phyloP scores from a whole-genome alignment of 176 grass and related monocot genomes.

The Chrysopogon serrulatus region DNA sequence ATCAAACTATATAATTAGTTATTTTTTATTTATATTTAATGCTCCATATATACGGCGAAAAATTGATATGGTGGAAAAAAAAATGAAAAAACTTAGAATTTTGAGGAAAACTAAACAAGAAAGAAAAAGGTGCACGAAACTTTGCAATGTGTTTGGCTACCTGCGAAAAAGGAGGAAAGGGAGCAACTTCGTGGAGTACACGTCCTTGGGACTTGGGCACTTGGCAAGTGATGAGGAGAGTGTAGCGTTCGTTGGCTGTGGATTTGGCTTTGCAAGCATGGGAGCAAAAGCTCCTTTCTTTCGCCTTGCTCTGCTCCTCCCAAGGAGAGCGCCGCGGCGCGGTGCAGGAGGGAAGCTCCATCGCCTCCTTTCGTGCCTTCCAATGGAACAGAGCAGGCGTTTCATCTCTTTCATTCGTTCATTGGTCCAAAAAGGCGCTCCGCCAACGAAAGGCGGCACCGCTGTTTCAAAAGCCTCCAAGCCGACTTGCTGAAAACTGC shows the following conservation, averaged over 20 bases:
- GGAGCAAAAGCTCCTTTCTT: not conserved
- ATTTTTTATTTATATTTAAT: no score
- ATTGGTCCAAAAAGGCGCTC: not conserved
- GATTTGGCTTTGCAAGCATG: constrained; percentile 4
- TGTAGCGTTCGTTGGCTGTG: no score
- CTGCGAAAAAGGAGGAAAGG: not conserved
- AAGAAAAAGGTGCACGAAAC: not conserved
- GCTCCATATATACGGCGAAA: no score
- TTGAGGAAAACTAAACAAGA: no score
- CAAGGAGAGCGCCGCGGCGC: not conserved
- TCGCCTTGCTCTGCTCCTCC: not conserved
- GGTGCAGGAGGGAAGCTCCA: constrained; percentile 13
- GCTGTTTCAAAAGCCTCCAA: not conserved
- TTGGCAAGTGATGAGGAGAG: no score
- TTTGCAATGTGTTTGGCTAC: not conserved
- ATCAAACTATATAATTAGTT: no score
- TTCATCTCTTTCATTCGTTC: not conserved
- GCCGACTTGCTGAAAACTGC: not conserved
- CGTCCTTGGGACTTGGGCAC: not conserved
- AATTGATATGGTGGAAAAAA: no score
- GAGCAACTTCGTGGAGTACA: constrained; percentile 29
- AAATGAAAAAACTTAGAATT: no score
- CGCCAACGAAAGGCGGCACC: not conserved
- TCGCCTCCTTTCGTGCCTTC: not conserved
- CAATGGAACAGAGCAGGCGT: not conserved